Base-by-base conservation (phyloP, 495 filamentous ascomycete species). In the Geopyxis carbonaria region DNA sequence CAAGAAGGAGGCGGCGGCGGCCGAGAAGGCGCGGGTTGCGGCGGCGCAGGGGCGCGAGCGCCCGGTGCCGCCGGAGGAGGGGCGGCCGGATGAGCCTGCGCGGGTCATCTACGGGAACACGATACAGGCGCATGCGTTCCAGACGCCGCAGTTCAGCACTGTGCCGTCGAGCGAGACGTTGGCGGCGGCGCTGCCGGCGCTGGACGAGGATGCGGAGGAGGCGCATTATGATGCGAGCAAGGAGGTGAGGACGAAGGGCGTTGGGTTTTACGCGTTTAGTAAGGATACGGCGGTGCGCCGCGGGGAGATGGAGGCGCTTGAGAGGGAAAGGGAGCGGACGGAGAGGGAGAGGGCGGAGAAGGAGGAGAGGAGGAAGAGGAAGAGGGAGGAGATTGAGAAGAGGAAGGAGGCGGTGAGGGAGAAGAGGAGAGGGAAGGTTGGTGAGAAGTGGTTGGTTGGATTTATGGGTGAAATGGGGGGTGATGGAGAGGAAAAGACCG, bases 251-350 rank as follows among this genome's bases (percentile, higher is more conserved):
- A 80, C 72, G 27, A 87, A 86, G 53, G 91, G 89, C 0, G 78
- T 79, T 5, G 91, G 84, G 0, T 97, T 93, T 56, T 94, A 85
- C 56, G 67, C 68, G 22, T 95, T 97, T 53, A 78, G 74, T 19
- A 65, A 60, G 45, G 76, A 93, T 57, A 71, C 70, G 51, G 71
- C 61, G 36, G 61, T 61, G 39, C 62, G 89, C 38, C 59, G 60
- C 45, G 54, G 55, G 57, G 77, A 95, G 68, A 93, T 95, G 83
- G 66, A 68, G 57, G 68, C 64, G 33, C 56, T 97, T 43, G 66
- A 68, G 48, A 57, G 47, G 40, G 73, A 79, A 63, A 61, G 89
- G 38, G 48, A 53, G 43, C 67, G 69, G 53, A 97, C 89, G 39
- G 72, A 80, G 60, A 57, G 57, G 40, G 74, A 70, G 52, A 61